Evolutionary conservation across 768 basidiomycete genomes (phyloP).

Genomic region (Mycena albidolilacea): DNA sequence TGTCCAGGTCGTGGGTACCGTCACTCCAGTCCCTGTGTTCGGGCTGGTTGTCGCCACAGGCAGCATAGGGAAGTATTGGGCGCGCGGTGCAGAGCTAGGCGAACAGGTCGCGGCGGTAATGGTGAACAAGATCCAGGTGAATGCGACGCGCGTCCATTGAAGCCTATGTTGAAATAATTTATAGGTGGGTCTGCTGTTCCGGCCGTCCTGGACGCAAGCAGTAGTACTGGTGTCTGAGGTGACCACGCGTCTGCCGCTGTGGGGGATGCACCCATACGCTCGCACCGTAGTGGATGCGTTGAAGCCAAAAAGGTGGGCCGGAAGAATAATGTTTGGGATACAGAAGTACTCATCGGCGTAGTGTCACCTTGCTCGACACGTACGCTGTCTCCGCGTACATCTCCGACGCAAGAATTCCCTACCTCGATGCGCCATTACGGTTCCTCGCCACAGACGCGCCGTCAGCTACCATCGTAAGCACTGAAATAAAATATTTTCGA

Average conservation of each 20-base stretch:
- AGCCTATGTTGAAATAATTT: background rate
- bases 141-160: slow-evolving; percentile 30
- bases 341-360: slow-evolving; percentile 38
- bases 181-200: slow-evolving; percentile 69
- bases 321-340: background rate
- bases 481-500: slow-evolving; percentile 1
- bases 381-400: slow-evolving; percentile 68
- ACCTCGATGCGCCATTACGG: slow-evolving; percentile 65
- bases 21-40: slow-evolving; percentile 40
- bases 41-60: slow-evolving; percentile 63
- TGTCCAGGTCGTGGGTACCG: slow-evolving; percentile 57
- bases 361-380: slow-evolving; percentile 66
- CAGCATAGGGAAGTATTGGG: slow-evolving; percentile 65
- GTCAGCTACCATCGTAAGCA: slow-evolving; percentile 11
- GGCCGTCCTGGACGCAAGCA: slow-evolving; percentile 62
- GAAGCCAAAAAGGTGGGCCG: slow-evolving; percentile 61
- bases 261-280: slow-evolving; percentile 66
- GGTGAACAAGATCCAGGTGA: slow-evolving; percentile 64
- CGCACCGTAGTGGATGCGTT: slow-evolving; percentile 57
- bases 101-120: slow-evolving; percentile 64
- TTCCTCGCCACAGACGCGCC: slow-evolving; percentile 58
- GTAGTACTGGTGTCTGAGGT: slow-evolving; percentile 69
- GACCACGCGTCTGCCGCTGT: slow-evolving; percentile 63
- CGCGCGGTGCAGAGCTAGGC: slow-evolving; percentile 64
- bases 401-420: slow-evolving; percentile 49